Conservation (phyloP, 116 monocot species). For the Zostera marina region DNA sequence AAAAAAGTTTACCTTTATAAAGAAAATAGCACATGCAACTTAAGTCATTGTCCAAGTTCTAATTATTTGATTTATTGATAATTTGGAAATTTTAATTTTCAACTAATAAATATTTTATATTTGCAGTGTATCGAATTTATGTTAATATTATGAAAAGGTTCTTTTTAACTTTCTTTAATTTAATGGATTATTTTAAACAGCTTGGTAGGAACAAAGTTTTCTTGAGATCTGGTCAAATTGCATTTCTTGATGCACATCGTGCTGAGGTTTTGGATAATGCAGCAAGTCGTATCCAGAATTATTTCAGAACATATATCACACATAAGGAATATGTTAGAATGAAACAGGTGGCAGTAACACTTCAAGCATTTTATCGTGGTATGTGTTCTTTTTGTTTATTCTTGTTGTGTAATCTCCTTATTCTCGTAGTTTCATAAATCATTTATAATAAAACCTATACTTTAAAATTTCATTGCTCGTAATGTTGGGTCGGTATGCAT, state of each 20-base stretch:
- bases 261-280: conserved; percentile 62
- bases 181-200: conserved; percentile 18
- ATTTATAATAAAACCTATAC: too few species aligned
- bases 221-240: conserved; percentile 92
- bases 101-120: too few species aligned
- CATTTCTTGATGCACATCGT: conserved; percentile 63
- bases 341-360: conserved; percentile 26
- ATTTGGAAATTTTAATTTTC: too few species aligned
- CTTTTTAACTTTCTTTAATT: not conserved
- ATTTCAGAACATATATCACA: conserved; percentile 35
- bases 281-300: conserved; percentile 53
- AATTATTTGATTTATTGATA: too few species aligned
- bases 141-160: not conserved
- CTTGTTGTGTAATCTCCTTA: not conserved
- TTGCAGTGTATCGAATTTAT: not conserved
- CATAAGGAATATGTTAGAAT: conserved; percentile 33
- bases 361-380: conserved; percentile 90
- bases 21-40: too few species aligned
- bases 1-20: too few species aligned
- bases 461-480: too few species aligned
- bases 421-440: not conserved
- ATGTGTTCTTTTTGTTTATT: conserved; percentile 4
- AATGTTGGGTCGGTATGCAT: too few species aligned
- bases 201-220: conserved; percentile 91
- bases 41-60: too few species aligned